Conservation (phyloP, 2,329 filamentous ascomycete genomes). For the Ceratocystis cacaofunesta region DNA sequence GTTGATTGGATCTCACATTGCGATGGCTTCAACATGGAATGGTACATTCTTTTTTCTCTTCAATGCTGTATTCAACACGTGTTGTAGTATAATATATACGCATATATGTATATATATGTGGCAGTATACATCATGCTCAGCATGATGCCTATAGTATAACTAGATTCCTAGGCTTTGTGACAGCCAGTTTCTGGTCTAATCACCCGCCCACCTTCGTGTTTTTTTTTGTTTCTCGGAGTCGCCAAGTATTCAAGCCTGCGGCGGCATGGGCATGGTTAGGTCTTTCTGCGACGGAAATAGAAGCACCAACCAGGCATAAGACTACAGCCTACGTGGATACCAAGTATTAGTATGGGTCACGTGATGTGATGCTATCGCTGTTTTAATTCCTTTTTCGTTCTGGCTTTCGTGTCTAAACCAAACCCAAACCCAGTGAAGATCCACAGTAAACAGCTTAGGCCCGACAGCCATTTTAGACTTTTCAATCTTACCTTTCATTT, state of each 20-base stretch:
- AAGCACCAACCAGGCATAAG: neutral
- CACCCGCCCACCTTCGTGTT: neutral
- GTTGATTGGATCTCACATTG: neutral
- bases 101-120: neutral
- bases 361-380: neutral
- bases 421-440: neutral
- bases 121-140: no score
- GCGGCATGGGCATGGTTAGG: neutral
- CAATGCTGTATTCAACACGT: neutral
- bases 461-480: neutral
- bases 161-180: neutral
- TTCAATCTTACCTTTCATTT: neutral
- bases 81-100: neutral
- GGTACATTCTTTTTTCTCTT: constrained; percentile 11
- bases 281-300: neutral
- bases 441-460: neutral
- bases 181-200: neutral
- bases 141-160: no score
- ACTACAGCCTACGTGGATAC: neutral
- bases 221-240: neutral
- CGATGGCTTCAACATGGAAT: constrained; percentile 12
- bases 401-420: constrained; percentile 8
- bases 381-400: constrained; percentile 2
- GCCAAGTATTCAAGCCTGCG: neutral
- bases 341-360: neutral